Evolutionary conservation across 345 rosid species (phyloP).

Genomic region (Eucalyptus pauciflora): DNA sequence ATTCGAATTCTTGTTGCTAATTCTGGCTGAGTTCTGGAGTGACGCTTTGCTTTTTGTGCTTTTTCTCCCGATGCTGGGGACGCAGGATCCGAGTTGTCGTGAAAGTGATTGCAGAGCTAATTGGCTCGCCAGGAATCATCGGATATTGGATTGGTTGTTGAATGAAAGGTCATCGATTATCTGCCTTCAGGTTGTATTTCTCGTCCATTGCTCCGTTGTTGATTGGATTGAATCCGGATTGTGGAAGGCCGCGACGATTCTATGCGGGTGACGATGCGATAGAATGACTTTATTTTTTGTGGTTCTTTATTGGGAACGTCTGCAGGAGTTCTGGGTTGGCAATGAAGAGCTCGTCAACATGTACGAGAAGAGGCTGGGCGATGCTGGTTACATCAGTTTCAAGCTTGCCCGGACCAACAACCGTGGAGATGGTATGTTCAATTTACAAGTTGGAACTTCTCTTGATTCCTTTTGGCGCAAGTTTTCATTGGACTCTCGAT

Average conservation of each 20-base stretch:
- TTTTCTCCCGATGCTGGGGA: not conserved
- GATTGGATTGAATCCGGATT: not conserved
- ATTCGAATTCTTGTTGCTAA: not conserved
- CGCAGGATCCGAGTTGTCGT: conserved; percentile 52
- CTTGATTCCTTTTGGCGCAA: not conserved
- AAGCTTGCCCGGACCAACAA: conserved; percentile 88
- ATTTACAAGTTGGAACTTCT: not conserved
- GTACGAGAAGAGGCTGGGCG: conserved; percentile 76
- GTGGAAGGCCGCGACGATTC: not conserved
- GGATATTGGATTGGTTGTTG: conserved; percentile 72
- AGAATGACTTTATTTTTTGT: not conserved
- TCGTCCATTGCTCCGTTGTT: not conserved
- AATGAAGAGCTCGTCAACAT: conserved; percentile 77
- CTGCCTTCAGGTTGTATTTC: conserved; percentile 61
- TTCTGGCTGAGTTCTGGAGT: not conserved
- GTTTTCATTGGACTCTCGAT: not conserved
- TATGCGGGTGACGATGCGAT: not conserved
- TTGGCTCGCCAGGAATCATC: conserved; percentile 73
- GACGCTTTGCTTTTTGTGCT: not conserved
- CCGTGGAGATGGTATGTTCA: conserved; percentile 75
- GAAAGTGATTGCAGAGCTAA: conserved; percentile 65
- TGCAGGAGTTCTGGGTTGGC: conserved; percentile 89
- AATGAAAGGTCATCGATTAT: conserved; percentile 79
- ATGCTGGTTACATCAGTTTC: conserved; percentile 73
- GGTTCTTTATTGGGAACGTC: not conserved